Evolutionary conservation across 306 rosid genomes (phyloP).

Genomic region (Astragalus membranaceus): DNA sequence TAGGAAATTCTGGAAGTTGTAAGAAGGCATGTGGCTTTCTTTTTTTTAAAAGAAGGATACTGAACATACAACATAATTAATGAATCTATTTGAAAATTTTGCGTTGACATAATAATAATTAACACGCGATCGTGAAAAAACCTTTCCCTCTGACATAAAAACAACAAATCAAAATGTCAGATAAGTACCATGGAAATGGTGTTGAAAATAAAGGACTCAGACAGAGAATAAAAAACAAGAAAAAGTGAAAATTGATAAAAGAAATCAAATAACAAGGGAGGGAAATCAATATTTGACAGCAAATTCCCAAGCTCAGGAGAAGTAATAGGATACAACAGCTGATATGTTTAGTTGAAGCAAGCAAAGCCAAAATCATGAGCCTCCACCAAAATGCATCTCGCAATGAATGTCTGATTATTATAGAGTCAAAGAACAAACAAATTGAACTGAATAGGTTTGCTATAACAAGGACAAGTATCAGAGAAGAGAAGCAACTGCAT

Average conservation of each 20-base stretch:
- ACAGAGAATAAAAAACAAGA: not conserved
- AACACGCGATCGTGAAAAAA: not conserved
- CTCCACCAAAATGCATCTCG: constrained; percentile 45
- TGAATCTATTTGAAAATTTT: not conserved
- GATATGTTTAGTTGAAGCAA: constrained; percentile 41
- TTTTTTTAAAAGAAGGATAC: not conserved
- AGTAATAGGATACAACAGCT: constrained; percentile 58
- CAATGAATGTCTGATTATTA: constrained; percentile 34
- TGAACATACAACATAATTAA: constrained; percentile 2
- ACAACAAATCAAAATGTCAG: not conserved
- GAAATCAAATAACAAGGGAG: not conserved
- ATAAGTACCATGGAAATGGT: not conserved
- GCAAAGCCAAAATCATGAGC: constrained; percentile 45
- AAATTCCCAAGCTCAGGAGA: constrained; percentile 16
- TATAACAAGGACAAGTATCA: constrained; percentile 3
- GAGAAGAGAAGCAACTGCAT: constrained; percentile 23
- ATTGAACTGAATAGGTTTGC: not conserved
- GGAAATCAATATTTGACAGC: constrained; percentile 4
- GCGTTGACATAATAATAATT: not conserved
- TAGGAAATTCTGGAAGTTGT: not conserved
- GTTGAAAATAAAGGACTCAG: not conserved
- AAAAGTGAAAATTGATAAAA: not conserved
- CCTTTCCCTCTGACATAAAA: not conserved
- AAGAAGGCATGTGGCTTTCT: not conserved
- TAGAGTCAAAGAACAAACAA: constrained; percentile 43